Conservation (phyloP, 495 filamentous ascomycete genomes). For the Pseudotulostoma volvatum region DNA sequence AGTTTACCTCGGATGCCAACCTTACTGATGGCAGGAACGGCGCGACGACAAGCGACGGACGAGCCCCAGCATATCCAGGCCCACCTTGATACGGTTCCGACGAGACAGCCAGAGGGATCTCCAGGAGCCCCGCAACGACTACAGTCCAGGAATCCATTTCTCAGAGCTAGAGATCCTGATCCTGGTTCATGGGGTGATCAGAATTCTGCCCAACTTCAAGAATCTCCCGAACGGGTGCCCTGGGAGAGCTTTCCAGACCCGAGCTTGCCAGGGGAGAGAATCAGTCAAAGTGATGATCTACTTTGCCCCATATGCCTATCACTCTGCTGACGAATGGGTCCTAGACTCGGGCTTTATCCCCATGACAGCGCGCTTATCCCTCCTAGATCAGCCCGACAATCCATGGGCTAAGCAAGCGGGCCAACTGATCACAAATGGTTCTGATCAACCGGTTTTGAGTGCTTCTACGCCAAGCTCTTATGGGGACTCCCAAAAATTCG, state of each 20-base stretch:
- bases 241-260: background rate
- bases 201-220: conserved; percentile 6
- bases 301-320: background rate
- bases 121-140: conserved; percentile 7
- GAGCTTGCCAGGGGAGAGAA: conserved; percentile 1
- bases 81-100: background rate
- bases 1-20: conserved; percentile 10
- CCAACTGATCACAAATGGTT: background rate
- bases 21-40: conserved; percentile 14
- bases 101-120: no score
- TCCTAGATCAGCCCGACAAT: conserved; percentile 19
- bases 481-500: background rate
- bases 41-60: conserved; percentile 12
- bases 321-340: background rate
- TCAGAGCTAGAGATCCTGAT: conserved; percentile 16
- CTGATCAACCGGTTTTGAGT: background rate
- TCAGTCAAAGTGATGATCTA: conserved; percentile 3
- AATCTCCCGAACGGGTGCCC: background rate
- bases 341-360: conserved; percentile 30
- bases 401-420: conserved; percentile 8
- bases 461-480: background rate
- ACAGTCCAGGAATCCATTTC: conserved; percentile 30
- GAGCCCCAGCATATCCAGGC: conserved; percentile 10
- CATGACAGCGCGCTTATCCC: conserved; percentile 30
- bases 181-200: conserved; percentile 14